Evolutionary conservation across 495 filamentous ascomycete species (phyloP).

Genomic region (Penicillium paradoxum): DNA sequence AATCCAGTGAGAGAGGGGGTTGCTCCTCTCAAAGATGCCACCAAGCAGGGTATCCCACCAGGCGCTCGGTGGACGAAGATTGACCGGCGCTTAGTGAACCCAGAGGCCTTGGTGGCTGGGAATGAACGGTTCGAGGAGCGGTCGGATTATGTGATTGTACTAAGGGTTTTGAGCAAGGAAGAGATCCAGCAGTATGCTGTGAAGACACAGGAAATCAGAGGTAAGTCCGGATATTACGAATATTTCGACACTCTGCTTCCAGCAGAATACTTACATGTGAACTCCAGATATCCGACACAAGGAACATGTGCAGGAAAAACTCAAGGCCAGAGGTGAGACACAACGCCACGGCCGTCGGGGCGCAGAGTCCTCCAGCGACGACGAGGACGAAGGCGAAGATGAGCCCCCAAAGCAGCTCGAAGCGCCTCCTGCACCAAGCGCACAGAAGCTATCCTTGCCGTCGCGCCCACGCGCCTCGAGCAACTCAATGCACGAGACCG

Average conservation of each 20-base stretch:
- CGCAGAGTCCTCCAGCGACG: conserved; percentile 38
- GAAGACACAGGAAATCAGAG: conserved; percentile 71
- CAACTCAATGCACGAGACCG: conserved; percentile 10
- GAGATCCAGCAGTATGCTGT: conserved; percentile 77
- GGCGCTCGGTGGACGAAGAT: conserved; percentile 89
- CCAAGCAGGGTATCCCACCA: conserved; percentile 66
- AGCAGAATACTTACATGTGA: conserved; percentile 7
- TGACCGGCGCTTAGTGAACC: conserved; percentile 75
- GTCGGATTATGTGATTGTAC: conserved; percentile 77
- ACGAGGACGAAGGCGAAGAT: conserved; percentile 34
- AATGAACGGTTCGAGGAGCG: conserved; percentile 80
- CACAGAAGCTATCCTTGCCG: conserved; percentile 14
- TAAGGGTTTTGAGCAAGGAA: conserved; percentile 72
- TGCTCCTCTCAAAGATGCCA: conserved; percentile 75
- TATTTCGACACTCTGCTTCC: background rate
- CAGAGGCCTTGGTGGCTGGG: conserved; percentile 67
- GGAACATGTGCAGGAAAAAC: conserved; percentile 33
- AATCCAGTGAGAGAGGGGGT: conserved; percentile 82
- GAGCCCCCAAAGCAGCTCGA: conserved; percentile 33
- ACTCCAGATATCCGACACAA: conserved; percentile 32
- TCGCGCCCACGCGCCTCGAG: conserved; percentile 14
- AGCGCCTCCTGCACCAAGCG: conserved; percentile 16
- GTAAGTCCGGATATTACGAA: conserved; percentile 38
- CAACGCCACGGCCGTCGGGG: conserved; percentile 29
- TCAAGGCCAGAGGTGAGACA: conserved; percentile 28